phyloP scores from a whole-genome alignment of 495 filamentous ascomycete genomes.

The Lasiosphaeris hirsuta region DNA sequence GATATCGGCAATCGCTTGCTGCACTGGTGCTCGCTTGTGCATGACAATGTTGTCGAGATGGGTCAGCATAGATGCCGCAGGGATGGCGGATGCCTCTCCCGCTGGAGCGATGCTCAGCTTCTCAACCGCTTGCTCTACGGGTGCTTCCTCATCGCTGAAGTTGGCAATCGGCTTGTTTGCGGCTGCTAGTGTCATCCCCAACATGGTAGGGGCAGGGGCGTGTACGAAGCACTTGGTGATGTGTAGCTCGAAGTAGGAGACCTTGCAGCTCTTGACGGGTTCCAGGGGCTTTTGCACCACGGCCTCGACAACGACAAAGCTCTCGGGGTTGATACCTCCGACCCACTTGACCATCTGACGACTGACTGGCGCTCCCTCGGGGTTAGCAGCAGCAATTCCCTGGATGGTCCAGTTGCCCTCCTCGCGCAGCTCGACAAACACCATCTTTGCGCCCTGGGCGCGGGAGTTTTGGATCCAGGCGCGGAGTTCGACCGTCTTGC shows the following conservation, averaged over 20 bases:
- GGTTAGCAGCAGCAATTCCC: constrained; percentile 59
- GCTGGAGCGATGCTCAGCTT: constrained; percentile 38
- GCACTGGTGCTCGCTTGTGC: constrained; percentile 82
- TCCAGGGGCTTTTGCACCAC: constrained; percentile 76
- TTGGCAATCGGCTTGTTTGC: constrained; percentile 65
- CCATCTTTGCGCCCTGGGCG: constrained; percentile 86
- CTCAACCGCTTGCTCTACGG: constrained; percentile 57
- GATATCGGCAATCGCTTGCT: constrained; percentile 78
- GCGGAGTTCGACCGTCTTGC: constrained; percentile 74
- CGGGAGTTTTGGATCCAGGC: constrained; percentile 84
- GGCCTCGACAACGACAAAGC: constrained; percentile 78
- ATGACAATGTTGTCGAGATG: constrained; percentile 87
- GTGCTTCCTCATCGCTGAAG: constrained; percentile 60
- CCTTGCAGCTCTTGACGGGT: constrained; percentile 73
- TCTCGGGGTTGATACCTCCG: constrained; percentile 72
- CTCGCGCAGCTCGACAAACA: constrained; percentile 85
- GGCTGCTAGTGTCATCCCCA: constrained; percentile 66
- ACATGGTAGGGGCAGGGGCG: constrained; percentile 55
- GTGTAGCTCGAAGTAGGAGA: constrained; percentile 79
- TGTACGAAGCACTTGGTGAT: constrained; percentile 75
- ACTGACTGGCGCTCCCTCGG: constrained; percentile 52
- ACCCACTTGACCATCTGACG: constrained; percentile 95
- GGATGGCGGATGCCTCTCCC: constrained; percentile 49
- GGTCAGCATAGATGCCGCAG: constrained; percentile 68
- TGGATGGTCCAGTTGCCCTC: constrained; percentile 70